Evolutionary conservation across 2,329 filamentous ascomycete species (phyloP).

Genomic region (Fusarium sarcochroum): DNA sequence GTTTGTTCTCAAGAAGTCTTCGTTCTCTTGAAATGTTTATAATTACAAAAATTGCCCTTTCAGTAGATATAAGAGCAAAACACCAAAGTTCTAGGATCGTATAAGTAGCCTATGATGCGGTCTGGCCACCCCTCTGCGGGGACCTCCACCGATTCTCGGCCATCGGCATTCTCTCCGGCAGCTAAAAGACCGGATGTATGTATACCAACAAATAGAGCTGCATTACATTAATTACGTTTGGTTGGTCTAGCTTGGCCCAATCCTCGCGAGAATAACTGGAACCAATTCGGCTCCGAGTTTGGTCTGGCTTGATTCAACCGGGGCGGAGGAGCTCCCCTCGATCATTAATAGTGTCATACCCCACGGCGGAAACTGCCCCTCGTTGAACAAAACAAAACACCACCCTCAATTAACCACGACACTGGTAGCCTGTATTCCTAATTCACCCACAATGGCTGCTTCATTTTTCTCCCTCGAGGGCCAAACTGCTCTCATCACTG

Average conservation of each 20-base stretch:
- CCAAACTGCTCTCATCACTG: conserved; percentile 70
- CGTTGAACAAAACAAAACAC: conserved; percentile 14
- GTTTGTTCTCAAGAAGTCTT: background rate
- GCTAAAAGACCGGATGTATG: conserved; percentile 8
- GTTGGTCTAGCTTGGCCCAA: background rate
- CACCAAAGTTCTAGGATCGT: background rate
- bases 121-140: conserved; percentile 21
- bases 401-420: conserved; percentile 1
- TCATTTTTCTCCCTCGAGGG: conserved; percentile 67
- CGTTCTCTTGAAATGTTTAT: background rate
- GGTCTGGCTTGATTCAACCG: background rate
- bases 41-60: no score
- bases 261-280: conserved; percentile 1
- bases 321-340: conserved; percentile 8
- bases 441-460: conserved; percentile 51
- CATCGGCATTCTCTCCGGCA: conserved; percentile 41
- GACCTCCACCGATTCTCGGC: conserved; percentile 10
- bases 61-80: background rate
- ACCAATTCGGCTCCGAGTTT: conserved; percentile 10
- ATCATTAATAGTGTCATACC: conserved; percentile 21
- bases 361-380: conserved; percentile 28
- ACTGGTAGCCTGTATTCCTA: background rate
- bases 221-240: conserved; percentile 9
- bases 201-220: conserved; percentile 11
- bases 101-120: conserved; percentile 9